Conservation (phyloP, 257 asterid species). For the Pogostemon cablin region DNA sequence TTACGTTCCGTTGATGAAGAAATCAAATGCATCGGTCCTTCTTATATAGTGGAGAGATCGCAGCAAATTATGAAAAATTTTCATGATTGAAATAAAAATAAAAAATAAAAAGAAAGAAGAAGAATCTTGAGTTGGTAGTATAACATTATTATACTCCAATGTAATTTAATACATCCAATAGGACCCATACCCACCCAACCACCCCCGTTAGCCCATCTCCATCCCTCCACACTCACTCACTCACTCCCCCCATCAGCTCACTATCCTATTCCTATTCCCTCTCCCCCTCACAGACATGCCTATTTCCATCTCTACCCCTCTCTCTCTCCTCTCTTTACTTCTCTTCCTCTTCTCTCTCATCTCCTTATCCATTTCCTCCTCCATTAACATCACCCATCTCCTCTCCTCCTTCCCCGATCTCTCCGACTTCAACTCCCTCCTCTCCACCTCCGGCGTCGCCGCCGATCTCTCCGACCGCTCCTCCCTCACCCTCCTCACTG, state of each 20-base stretch:
- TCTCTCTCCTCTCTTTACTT: conserved; percentile 46
- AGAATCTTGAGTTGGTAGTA: no score
- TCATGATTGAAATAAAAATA: no score
- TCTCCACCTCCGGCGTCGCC: conserved; percentile 68
- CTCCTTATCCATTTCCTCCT: conserved; percentile 40
- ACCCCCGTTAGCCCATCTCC: no score
- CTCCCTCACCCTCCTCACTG: conserved; percentile 67
- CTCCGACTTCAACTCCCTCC: conserved; percentile 61
- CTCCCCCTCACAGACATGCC: conserved; percentile 54
- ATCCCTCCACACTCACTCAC: conserved; percentile 17
- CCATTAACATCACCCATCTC: conserved; percentile 60
- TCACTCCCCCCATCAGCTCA: conserved; percentile 17
- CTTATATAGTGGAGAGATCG: no score
- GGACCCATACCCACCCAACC: no score
- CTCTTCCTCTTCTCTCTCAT: conserved; percentile 41
- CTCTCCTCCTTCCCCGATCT: conserved; percentile 60
- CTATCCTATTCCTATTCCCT: conserved; percentile 6
- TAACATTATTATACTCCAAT: no score
- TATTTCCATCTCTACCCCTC: conserved; percentile 55
- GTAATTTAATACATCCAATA: no score
- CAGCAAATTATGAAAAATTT: no score
- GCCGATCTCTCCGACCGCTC: conserved; percentile 63
- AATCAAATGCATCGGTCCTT: no score
- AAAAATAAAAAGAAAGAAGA: no score
- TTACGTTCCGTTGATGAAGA: no score